phyloP scores from a whole-genome alignment of 192 early-diverging fungal genomes.

The Podila verticillata region DNA sequence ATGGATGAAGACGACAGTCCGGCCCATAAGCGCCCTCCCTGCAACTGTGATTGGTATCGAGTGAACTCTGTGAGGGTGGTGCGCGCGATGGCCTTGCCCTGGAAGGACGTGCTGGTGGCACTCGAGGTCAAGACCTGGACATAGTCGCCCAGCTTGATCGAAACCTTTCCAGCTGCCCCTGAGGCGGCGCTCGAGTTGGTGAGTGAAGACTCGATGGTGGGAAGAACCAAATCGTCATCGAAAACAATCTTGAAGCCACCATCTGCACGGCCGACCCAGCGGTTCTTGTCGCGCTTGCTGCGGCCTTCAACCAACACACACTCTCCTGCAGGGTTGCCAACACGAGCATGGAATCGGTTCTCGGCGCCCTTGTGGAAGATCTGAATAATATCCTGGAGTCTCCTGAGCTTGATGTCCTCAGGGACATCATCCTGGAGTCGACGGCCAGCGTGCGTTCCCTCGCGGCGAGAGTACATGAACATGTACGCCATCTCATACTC shows the following conservation, averaged over 20 bases:
- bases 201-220: conserved; percentile 26
- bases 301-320: conserved; percentile 49
- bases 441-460: conserved; percentile 79
- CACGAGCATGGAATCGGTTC: conserved; percentile 35
- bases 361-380: conserved; percentile 70
- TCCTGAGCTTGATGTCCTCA: conserved; percentile 65
- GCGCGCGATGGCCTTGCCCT: conserved; percentile 50
- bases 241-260: conserved; percentile 76
- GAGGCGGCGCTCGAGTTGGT: background rate
- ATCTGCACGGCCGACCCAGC: conserved; percentile 69
- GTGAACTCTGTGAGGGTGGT: conserved; percentile 40
- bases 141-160: conserved; percentile 49
- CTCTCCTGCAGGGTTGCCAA: conserved; percentile 39
- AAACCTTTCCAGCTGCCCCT: conserved; percentile 15
- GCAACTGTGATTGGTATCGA: conserved; percentile 18
- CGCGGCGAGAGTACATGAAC: conserved; percentile 84
- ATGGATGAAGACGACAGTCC: background rate
- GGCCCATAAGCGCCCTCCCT: background rate
- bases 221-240: conserved; percentile 34
- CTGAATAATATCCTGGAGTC: conserved; percentile 73
- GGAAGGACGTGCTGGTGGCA: conserved; percentile 48
- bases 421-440: conserved; percentile 73
- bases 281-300: conserved; percentile 49
- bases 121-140: conserved; percentile 47
- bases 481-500: conserved; percentile 81